Conservation (phyloP, 495 filamentous ascomycete species). For the Penicillium robsamsonii region DNA sequence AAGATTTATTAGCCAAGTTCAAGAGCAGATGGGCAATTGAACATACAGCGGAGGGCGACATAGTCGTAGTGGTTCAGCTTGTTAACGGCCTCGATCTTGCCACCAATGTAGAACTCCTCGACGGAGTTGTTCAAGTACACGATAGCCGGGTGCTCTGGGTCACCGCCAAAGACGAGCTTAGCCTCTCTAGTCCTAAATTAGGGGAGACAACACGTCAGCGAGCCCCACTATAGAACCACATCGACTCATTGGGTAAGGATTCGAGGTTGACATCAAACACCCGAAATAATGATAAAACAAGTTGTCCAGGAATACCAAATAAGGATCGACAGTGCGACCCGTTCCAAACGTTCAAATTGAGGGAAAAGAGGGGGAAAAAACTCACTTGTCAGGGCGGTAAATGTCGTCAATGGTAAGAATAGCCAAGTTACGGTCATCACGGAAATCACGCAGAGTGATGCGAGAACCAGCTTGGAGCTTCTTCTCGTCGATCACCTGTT, state of each 20-base stretch:
- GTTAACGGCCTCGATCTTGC: slow-evolving; percentile 92
- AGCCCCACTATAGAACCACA: slow-evolving; percentile 27
- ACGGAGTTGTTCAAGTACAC: slow-evolving; percentile 79
- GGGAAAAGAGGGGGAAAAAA: slow-evolving; percentile 10
- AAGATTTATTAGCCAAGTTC: slow-evolving; percentile 2
- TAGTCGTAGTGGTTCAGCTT: slow-evolving; percentile 98
- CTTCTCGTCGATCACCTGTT: slow-evolving; percentile 66
- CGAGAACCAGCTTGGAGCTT: slow-evolving; percentile 75
- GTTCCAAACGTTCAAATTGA: slow-evolving; percentile 9
- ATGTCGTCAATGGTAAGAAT: slow-evolving; percentile 96
- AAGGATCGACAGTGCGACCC: slow-evolving; percentile 12
- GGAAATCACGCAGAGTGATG: slow-evolving; percentile 88
- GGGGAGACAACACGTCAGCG: slow-evolving; percentile 39
- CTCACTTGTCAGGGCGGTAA: slow-evolving; percentile 95
- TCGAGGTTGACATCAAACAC: slow-evolving; percentile 8
- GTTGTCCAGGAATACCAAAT: slow-evolving; percentile 4
- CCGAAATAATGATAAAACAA: background rate
- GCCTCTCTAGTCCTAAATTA: slow-evolving; percentile 73
- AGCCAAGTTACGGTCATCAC: slow-evolving; percentile 92
- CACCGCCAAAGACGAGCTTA: slow-evolving; percentile 91
- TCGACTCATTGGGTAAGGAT: slow-evolving; percentile 4
- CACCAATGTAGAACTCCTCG: slow-evolving; percentile 88
- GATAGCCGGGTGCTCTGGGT: slow-evolving; percentile 89
- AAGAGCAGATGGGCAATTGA: background rate
- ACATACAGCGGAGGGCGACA: slow-evolving; percentile 87